Evolutionary conservation across 1,284 basidiomycete species (phyloP).

Genomic region (Leccinum subatratum): DNA sequence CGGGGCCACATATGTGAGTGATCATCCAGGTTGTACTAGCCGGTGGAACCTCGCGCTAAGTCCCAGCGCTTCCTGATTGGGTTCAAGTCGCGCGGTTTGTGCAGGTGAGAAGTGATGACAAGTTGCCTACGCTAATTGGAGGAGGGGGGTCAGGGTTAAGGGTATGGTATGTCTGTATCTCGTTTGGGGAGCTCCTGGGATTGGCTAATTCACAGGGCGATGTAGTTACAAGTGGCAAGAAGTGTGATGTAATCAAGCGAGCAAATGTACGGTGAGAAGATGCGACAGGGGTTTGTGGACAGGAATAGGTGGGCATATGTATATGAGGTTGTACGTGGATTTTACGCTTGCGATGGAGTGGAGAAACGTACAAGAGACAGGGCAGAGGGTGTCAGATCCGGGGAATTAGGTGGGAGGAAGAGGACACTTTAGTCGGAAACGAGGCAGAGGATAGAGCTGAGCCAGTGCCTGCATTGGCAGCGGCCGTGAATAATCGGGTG

Average conservation of each 20-base stretch:
- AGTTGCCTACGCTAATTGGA: slow-evolving; percentile 10
- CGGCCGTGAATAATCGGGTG: slow-evolving; percentile 16
- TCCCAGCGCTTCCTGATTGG: slow-evolving; percentile 14
- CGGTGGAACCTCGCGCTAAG: slow-evolving; percentile 1
- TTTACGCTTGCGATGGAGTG: not conserved
- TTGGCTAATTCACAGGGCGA: slow-evolving; percentile 18
- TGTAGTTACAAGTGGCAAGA: slow-evolving; percentile 5
- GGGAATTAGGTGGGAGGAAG: not conserved
- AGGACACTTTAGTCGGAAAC: slow-evolving; percentile 10
- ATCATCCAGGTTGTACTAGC: not conserved
- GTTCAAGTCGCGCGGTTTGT: slow-evolving; percentile 23
- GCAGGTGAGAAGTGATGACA: slow-evolving; percentile 15
- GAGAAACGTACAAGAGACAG: not conserved
- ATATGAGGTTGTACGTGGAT: not conserved
- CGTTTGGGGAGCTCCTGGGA: slow-evolving; percentile 17
- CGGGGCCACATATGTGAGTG: not conserved
- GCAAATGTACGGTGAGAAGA: slow-evolving; percentile 8
- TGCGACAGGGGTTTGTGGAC: slow-evolving; percentile 4
- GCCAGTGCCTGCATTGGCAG: not conserved
- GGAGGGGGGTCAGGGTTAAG: slow-evolving; percentile 19
- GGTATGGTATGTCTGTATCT: slow-evolving; percentile 8
- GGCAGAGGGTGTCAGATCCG: not conserved
- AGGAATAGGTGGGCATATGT: not conserved
- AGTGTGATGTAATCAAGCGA: slow-evolving; percentile 11
- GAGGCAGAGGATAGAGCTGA: slow-evolving; percentile 9